A percentile compares a stretch with the other conserved stretches of the same genome.
Evolutionary conservation across 2,329 filamentous ascomycete species (phyloP).

Genomic region (Cladophialophora psammophila): DNA sequence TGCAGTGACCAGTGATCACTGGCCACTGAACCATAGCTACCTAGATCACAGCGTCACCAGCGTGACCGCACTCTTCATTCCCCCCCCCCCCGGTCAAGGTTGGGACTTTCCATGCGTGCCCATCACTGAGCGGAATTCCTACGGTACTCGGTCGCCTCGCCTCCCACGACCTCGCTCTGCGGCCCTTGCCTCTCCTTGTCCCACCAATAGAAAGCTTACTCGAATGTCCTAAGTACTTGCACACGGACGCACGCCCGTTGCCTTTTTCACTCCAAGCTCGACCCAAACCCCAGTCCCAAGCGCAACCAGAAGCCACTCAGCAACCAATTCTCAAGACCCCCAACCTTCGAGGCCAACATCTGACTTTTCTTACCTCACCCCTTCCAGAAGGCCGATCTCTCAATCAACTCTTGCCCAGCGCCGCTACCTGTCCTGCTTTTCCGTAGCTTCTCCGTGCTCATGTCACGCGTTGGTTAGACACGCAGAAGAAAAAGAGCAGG

Average conservation of each 20-base stretch:
- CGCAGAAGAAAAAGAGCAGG: conserved; percentile 4
- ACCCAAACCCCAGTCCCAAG: conserved; percentile 24
- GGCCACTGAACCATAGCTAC: no score
- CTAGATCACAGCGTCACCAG: not conserved
- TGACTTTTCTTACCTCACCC: not conserved
- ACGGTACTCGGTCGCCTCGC: conserved; percentile 1
- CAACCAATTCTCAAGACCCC: conserved; percentile 9
- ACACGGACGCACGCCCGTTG: conserved; percentile 10
- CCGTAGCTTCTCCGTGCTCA: conserved; percentile 8
- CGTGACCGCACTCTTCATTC: not conserved
- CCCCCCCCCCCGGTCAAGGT: not conserved
- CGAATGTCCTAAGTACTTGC: not conserved
- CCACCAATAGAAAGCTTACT: conserved; percentile 1
- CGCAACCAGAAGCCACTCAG: conserved; percentile 23
- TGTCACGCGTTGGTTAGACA: conserved; percentile 19
- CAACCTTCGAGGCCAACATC: conserved; percentile 5
- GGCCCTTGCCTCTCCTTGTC: conserved; percentile 13
- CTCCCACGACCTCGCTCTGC: conserved; percentile 2
- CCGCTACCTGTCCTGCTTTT: conserved; percentile 6
- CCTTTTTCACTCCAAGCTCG: conserved; percentile 20
- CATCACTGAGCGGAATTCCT: not conserved
- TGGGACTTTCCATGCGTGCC: not conserved
- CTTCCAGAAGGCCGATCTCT: not conserved
- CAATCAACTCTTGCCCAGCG: conserved; percentile 4
- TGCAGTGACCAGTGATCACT: not conserved